A percentile compares a stretch with the other conserved stretches of the same genome.
These are phyloP conservation scores for Alternaria viburni DNA, from an alignment of 2,329 filamentous ascomycete species.

Conservation along the genomic window DNA sequence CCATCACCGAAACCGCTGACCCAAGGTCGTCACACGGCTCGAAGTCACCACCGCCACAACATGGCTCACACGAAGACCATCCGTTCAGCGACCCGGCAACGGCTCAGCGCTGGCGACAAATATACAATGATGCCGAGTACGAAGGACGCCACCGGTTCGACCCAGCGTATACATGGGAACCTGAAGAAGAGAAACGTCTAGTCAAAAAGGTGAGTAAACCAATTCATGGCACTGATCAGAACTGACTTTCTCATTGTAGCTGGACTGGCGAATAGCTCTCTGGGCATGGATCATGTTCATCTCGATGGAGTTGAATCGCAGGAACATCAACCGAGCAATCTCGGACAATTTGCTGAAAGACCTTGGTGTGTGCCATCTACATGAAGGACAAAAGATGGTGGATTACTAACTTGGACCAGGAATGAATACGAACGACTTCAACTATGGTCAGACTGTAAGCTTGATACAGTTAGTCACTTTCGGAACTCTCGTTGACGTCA, in stretches of 20 bases:
- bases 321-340: constrained; percentile 55
- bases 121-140: constrained; percentile 41
- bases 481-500: constrained; percentile 1
- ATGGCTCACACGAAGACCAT: constrained; percentile 27
- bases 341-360: constrained; percentile 43
- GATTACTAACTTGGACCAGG: not conserved
- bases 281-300: constrained; percentile 58
- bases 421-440: not conserved
- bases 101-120: constrained; percentile 30
- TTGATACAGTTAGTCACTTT: not conserved
- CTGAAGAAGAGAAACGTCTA: constrained; percentile 55
- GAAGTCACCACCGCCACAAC: constrained; percentile 3
- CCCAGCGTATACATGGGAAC: constrained; percentile 54
- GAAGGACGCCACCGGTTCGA: constrained; percentile 57
- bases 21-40: constrained; percentile 21
- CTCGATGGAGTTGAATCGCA: constrained; percentile 55
- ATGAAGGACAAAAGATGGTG: too few relatives aligned
- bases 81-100: constrained; percentile 32
- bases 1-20: constrained; percentile 18
- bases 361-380: constrained; percentile 24
- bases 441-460: not conserved
- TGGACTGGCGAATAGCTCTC: constrained; percentile 35
- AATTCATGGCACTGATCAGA: not conserved
- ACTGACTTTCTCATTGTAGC: constrained; percentile 15
- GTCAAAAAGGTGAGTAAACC: constrained; percentile 52